Conservation (phyloP, 1,284 basidiomycete species). For the Fomitopsis betulina region DNA sequence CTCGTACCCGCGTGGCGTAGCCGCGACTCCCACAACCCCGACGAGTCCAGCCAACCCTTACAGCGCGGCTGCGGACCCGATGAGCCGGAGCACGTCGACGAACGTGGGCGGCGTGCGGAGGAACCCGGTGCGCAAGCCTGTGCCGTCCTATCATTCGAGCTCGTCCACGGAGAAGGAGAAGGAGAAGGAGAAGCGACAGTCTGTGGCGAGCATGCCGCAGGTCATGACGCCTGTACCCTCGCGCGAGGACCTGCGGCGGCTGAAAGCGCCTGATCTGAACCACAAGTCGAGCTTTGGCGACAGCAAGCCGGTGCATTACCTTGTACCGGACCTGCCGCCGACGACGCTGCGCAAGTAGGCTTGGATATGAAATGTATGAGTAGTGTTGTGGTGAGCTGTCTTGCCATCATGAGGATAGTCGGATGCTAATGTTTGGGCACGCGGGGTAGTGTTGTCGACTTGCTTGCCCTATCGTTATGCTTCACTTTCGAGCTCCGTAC, state of each 20-base stretch:
- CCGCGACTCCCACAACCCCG: neutral
- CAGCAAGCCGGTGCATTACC: conserved; percentile 28
- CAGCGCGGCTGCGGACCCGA: conserved; percentile 14
- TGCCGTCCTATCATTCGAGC: conserved; percentile 32
- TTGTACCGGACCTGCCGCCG: conserved; percentile 31
- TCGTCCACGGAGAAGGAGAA: neutral
- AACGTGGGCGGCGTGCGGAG: conserved; percentile 12
- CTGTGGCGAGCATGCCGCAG: conserved; percentile 8
- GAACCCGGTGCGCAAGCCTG: conserved; percentile 36
- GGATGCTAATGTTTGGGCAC: no score
- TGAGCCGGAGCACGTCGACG: conserved; percentile 17
- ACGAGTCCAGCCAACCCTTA: neutral
- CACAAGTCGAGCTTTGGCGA: conserved; percentile 33
- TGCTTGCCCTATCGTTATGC: neutral
- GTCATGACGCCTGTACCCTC: conserved; percentile 17
- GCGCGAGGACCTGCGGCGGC: conserved; percentile 18
- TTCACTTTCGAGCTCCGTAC: neutral
- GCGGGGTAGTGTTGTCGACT: neutral
- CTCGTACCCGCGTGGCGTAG: neutral
- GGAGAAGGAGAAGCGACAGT: neutral
- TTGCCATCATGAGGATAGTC: no score
- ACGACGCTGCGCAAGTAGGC: neutral
- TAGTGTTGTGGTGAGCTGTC: neutral
- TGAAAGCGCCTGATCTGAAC: conserved; percentile 21
- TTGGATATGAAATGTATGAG: conserved; percentile 1